Percentiles rank a stretch among this genome's conserved stretches.
phyloP scores from a whole-genome alignment of 176 grass and related monocot genomes.

The Oryza australiensis region DNA sequence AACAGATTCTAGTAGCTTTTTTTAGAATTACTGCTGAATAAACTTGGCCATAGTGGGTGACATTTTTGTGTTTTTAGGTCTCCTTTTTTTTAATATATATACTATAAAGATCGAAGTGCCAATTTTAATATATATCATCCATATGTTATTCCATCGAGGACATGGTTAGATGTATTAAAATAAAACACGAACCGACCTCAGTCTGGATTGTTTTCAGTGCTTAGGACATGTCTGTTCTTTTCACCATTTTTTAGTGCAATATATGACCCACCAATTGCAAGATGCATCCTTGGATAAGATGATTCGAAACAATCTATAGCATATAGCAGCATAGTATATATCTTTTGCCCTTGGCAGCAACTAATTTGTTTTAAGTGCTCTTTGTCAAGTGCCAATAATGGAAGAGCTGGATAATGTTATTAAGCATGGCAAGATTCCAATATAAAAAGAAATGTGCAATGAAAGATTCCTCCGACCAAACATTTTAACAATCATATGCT shows the following conservation, averaged over 20 bases:
- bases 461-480: slow-evolving; percentile 29
- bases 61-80: background rate
- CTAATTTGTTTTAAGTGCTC: background rate
- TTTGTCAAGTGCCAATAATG: background rate
- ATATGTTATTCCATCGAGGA: background rate
- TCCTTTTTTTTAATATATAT: background rate
- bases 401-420: background rate
- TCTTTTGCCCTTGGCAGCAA: background rate
- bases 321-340: background rate
- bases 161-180: background rate
- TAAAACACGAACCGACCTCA: background rate
- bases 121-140: slow-evolving; percentile 5
- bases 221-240: slow-evolving; percentile 19
- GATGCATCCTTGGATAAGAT: background rate
- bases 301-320: slow-evolving; percentile 34
- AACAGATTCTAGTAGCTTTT: background rate
- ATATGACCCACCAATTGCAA: background rate
- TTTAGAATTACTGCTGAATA: background rate
- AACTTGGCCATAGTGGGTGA: background rate
- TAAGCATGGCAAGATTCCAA: slow-evolving; percentile 8
- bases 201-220: slow-evolving; percentile 2
- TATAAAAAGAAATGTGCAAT: background rate
- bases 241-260: slow-evolving; percentile 31
- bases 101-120: background rate
- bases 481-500: background rate